These are phyloP conservation scores for Mesembryanthemum crystallinum DNA, from an alignment of 148 eudicot species.

Conservation along the genomic window DNA sequence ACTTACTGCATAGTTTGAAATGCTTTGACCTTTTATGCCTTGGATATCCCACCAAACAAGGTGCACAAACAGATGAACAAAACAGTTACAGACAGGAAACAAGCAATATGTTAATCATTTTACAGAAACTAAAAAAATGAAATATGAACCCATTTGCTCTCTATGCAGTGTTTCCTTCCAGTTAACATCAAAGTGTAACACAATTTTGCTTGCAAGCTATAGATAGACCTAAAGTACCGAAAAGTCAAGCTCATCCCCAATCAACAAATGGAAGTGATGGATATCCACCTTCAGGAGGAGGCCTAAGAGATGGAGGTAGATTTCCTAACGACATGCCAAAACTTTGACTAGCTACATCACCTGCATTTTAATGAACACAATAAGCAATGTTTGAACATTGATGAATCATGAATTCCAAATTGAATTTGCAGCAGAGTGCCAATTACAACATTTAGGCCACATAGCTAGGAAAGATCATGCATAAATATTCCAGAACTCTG, in stretches of 20 bases:
- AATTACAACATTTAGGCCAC: background rate
- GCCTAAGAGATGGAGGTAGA: constrained; percentile 84
- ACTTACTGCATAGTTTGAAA: too few relatives aligned
- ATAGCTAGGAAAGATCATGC: background rate
- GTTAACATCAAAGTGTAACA: too few relatives aligned
- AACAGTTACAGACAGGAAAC: too few relatives aligned
- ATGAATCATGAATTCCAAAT: background rate
- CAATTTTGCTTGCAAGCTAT: too few relatives aligned
- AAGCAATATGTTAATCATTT: too few relatives aligned
- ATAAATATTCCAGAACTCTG: background rate
- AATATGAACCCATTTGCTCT: too few relatives aligned
- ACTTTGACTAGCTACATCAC: constrained; percentile 44
- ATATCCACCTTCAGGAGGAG: constrained; percentile 90
- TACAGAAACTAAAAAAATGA: too few relatives aligned
- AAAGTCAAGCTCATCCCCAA: constrained; percentile 57
- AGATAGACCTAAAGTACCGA: constrained; percentile 11
- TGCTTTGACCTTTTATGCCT: too few relatives aligned
- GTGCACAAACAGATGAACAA: too few relatives aligned
- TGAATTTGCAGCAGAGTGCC: background rate
- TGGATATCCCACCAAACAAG: too few relatives aligned
- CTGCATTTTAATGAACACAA: constrained; percentile 30
- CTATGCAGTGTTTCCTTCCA: too few relatives aligned
- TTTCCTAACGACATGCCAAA: constrained; percentile 63
- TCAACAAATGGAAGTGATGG: constrained; percentile 72
- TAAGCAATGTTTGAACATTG: background rate